Evolutionary conservation across 306 rosid species (phyloP), one percentile per base, ranked within the genome.

Genomic region (Ormosia emarginata): DNA sequence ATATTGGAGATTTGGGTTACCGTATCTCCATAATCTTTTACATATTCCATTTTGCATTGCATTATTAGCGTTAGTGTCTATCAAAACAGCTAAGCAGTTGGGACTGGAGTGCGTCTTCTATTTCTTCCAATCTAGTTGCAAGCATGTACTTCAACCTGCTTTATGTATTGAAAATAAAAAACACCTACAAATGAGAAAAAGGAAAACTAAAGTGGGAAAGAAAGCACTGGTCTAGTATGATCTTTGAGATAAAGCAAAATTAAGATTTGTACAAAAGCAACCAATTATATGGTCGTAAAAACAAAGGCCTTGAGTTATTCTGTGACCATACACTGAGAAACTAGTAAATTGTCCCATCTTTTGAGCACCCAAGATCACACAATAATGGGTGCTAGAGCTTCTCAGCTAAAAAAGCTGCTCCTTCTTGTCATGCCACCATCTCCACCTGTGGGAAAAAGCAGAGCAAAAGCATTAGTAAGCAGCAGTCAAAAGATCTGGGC

Each of bases 361-460:
- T 87, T 57, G 5, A 79, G 74, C 47, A 78, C 75, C 71, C 70
- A 70, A 30, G 65, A 64, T 74, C 53, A 76, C 43, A 32, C 9
- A n/a, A 55, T 30, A 37, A 62, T 62, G 24, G 13, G 69, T 47
- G 49, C 15, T 34, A 5, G 2, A 44, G 57, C 67, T 68, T 79
- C 65, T 65, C 77, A 9, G 46, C 85, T 88, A 94, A 74, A 90
- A 94, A 89, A 94, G 96, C 88, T 88, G 91, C 57, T 91, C 96
- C 74, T 74, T 92, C 85, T 85, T 91, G 68, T 90, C 89, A 79
- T 92, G 89, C 90, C 86, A 90, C 96, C 97, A 92, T 90, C 98
- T 94, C 98, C 98, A 94, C 90, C 98, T 94, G 89, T 62, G 46
- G 47, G 8, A 34, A 40, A 52, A 50, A 73, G 36, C 9, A 29